Evolutionary conservation across 2,329 filamentous ascomycete genomes (phyloP).

Genomic region (Arachnopeziza araneosa): DNA sequence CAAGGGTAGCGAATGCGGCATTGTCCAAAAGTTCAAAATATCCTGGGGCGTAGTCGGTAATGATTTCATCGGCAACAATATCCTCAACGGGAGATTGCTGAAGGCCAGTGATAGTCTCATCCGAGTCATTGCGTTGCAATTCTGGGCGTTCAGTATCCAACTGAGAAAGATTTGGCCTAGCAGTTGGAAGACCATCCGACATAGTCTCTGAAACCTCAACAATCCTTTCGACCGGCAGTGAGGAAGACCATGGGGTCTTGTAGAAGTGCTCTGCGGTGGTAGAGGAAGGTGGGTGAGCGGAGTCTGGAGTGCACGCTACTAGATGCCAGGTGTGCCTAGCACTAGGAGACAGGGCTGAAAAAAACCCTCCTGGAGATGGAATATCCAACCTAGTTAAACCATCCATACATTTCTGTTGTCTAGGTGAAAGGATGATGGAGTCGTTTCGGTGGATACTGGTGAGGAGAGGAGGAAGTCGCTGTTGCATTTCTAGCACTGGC

Average conservation of each 20-base stretch:
- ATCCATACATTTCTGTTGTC: conserved; percentile 55
- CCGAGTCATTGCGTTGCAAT: conserved; percentile 31
- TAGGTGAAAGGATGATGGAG: conserved; percentile 38
- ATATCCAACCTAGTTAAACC: conserved; percentile 80
- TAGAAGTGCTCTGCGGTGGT: conserved; percentile 93
- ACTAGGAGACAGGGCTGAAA: conserved; percentile 72
- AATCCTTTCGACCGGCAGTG: conserved; percentile 58
- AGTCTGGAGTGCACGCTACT: conserved; percentile 47
- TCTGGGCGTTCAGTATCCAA: conserved; percentile 33
- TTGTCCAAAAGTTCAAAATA: conserved; percentile 71
- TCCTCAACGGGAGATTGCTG: conserved; percentile 36
- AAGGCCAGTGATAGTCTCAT: conserved; percentile 34
- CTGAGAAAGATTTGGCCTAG: conserved; percentile 46
- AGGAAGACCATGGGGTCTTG: conserved; percentile 65
- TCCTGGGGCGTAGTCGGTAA: conserved; percentile 66
- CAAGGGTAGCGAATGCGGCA: conserved; percentile 66
- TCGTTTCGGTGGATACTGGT: conserved; percentile 38
- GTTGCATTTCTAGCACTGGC: conserved; percentile 46
- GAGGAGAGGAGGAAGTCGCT: conserved; percentile 39
- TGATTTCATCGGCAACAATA: conserved; percentile 58
- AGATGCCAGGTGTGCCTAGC: conserved; percentile 79
- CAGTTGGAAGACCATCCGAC: conserved; percentile 61
- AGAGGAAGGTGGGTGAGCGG: conserved; percentile 65
- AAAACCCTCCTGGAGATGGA: conserved; percentile 83
- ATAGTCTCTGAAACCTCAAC: conserved; percentile 50